Base-by-base conservation (phyloP, 345 rosid genomes). In the Eucalyptus cloeziana region DNA sequence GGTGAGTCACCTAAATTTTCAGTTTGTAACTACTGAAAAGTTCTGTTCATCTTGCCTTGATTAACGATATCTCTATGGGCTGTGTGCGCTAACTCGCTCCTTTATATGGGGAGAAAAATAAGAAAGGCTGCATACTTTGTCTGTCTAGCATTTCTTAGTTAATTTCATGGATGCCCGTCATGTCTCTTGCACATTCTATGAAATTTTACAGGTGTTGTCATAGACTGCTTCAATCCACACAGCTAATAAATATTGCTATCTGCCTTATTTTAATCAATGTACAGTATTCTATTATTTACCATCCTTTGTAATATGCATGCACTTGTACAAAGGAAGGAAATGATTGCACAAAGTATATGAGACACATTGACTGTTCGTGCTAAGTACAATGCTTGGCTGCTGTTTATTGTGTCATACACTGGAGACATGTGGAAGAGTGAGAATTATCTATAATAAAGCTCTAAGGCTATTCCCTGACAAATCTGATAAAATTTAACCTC, bases 1-100 rank as follows among this genome's bases (percentile, higher is more conserved):
- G 99, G 99, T 95, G 93, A 37, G 93, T 91, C 52, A 27, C 7
- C 89, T 76, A 24, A 37, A 37, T 47, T 69, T 49, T 44, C 83
- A 17, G 15, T 22, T 49, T 60, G 17, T 47, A 43, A n/a, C 56
- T 40, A 16, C 45, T 51, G 58, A 52, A 79, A 52, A 79, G 49
- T 76, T 76, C 16, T 47, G 62, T 64, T 43, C 22, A 47, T 8
- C 49, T 69, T 60, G 56, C n/a, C 50, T 37, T 88, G 60, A 19
- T 58, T 44, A 76, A 10, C 9, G 7, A 40, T 40, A 76, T 76
- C 47, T 37, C 27, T 40, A 3, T 40, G 85, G 85, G 85, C 27
- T 76, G 83, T 76, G 71, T 64, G 47, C 11, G 25, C 81, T 5
- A 71, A 76, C 83, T 76, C 83, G 21, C 83, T 76, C 47, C 83